Evolutionary conservation across 805 yeast species (phyloP).

Genomic region (Danielia reshetovae): DNA sequence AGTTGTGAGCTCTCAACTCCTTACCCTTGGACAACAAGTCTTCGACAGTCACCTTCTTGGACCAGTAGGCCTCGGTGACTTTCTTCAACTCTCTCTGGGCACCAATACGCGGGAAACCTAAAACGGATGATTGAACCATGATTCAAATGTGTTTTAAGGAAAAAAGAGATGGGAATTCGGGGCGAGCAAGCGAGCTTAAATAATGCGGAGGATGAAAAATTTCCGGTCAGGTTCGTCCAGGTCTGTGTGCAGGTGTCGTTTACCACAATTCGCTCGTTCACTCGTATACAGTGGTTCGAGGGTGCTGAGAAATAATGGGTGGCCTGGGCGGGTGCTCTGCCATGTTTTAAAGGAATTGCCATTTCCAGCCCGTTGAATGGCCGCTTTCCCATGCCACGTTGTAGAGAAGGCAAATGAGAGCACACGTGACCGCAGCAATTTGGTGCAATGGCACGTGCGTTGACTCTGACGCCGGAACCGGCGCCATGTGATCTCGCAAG

Average conservation of each 20-base stretch:
- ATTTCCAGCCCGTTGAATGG: too few species aligned
- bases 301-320: too few species aligned
- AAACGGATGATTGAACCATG: conserved; percentile 95
- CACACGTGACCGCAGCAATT: too few species aligned
- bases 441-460: conserved; percentile 13
- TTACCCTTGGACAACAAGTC: conserved; percentile 90
- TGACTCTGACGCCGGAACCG: conserved; percentile 8
- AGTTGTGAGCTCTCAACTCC: conserved; percentile 91
- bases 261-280: too few species aligned
- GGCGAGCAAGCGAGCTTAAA: too few species aligned
- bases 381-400: too few species aligned
- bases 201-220: conserved; percentile 1
- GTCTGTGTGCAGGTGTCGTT: conserved; percentile 4
- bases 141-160: conserved; percentile 18
- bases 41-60: conserved; percentile 83
- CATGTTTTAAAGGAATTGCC: too few species aligned
- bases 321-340: too few species aligned
- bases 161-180: not conserved
- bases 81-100: conserved; percentile 99
- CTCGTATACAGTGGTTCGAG: too few species aligned
- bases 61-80: conserved; percentile 99
- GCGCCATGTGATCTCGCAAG: conserved; percentile 1
- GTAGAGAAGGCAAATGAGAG: too few species aligned
- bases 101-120: conserved; percentile 99
- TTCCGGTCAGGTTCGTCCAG: not conserved